Base-by-base conservation (phyloP, 169 alveolate genomes). In the Eimeria acervulina region DNA sequence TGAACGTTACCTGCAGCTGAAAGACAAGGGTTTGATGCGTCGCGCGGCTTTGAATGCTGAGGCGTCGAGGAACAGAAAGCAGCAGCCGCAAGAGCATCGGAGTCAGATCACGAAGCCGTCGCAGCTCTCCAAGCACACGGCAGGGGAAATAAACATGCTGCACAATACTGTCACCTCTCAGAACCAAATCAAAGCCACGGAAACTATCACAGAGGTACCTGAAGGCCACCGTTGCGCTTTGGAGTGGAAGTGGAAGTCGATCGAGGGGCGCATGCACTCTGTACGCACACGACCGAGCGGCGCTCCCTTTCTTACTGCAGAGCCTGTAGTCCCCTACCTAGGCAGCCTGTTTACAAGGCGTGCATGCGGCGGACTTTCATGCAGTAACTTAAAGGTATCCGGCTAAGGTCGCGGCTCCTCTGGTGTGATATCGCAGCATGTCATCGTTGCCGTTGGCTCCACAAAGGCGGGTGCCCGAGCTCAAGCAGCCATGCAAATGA, bases 401-500 rank as follows among this genome's bases (percentile, higher is more conserved):
- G 33, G 8, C 26, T 28, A 31, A 12, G 47, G 19, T 31, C 10
- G 42, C 52, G n/a, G 28, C 44, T 17, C 38, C 47, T 5, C 4
- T 23, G 38, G 33, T 38, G 40, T 44, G 63, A 26, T 40, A 3
- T 23, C 38, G 89, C 96, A 84, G 96, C 90, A 74, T 31, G 68
- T 70, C 28, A 36, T 33, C 26, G 94, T 68, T 40, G 96, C 94
- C 68, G 84, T 94, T n/a, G 96, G 96, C 36, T 21, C 83, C 26
- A 81, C 96, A 10, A 94, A 94, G 90, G 93, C 94, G 15, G 93
- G 66, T 1, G 96, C 96, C 42, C 93, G 96, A 59, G 96, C 96
- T 21, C 80, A 63, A 52, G 96, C 96, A 31, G 96, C 96, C 31
- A 84, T 94, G 80, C 90, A 94, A 40, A 81, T 94, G 94, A 81